Evolutionary conservation across 164 flowering plant genomes (phyloP).

Genomic region (Vitis rupestris): DNA sequence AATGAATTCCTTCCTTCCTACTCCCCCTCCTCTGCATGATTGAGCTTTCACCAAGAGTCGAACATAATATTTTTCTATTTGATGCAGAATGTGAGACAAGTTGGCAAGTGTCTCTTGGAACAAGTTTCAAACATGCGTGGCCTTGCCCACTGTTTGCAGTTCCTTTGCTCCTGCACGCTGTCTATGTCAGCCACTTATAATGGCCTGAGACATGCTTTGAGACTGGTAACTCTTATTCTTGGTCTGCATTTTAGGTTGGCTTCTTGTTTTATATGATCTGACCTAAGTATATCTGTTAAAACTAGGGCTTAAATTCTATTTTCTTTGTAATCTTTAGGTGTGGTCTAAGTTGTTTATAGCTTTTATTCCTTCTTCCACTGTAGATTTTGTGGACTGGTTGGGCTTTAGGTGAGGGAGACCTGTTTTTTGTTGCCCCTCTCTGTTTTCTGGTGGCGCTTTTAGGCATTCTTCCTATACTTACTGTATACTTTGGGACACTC

Average conservation of each 20-base stretch:
- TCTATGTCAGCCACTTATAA: slow-evolving; percentile 54
- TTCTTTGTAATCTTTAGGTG: no score
- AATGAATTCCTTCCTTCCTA: neutral
- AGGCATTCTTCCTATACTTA: no score
- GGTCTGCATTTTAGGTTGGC: neutral
- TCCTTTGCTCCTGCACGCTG: slow-evolving; percentile 63
- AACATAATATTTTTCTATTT: slow-evolving; percentile 16
- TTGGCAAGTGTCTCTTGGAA: slow-evolving; percentile 72
- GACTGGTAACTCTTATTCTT: slow-evolving; percentile 42
- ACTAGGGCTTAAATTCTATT: no score
- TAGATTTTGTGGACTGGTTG: no score
- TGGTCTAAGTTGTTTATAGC: no score
- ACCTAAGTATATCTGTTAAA: neutral
- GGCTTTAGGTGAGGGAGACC: no score
- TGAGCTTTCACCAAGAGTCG: neutral
- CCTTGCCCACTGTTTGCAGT: slow-evolving; percentile 73
- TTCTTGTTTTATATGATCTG: neutral
- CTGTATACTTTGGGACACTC: no score
- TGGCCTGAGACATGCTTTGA: slow-evolving; percentile 72
- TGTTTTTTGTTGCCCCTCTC: no score
- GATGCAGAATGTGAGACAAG: slow-evolving; percentile 76
- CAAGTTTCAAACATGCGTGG: slow-evolving; percentile 71
- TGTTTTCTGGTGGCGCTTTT: no score
- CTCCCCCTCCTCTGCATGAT: slow-evolving; percentile 1
- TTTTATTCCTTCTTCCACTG: no score